Percentiles rank a stretch among this genome's conserved stretches.
Evolutionary conservation across 768 basidiomycete genomes (phyloP).

Genomic region (Termitomyces sp.): DNA sequence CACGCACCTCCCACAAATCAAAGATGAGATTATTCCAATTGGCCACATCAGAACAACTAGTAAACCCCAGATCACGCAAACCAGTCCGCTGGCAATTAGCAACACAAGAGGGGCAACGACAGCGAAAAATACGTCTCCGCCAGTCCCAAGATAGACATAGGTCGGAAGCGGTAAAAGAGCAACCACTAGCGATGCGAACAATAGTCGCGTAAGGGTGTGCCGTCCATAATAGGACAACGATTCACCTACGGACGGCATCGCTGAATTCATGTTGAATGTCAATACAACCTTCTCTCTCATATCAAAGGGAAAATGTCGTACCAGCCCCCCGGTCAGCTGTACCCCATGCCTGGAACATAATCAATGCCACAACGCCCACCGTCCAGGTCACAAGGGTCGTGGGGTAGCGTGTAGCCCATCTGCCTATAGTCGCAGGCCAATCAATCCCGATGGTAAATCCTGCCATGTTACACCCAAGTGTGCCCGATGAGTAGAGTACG

Average conservation of each 20-base stretch:
- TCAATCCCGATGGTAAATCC: constrained; percentile 56
- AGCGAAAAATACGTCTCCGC: constrained; percentile 42
- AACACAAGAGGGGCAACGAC: constrained; percentile 53
- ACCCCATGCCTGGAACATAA: constrained; percentile 52
- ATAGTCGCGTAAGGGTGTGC: constrained; percentile 33
- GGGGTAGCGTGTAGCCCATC: constrained; percentile 70
- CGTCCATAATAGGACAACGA: constrained; percentile 43
- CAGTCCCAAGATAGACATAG: constrained; percentile 54
- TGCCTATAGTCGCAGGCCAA: constrained; percentile 64
- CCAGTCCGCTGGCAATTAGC: constrained; percentile 59
- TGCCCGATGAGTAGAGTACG: constrained; percentile 53
- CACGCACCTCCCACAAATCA: constrained; percentile 32
- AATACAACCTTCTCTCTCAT: background rate
- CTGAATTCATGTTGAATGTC: constrained; percentile 19
- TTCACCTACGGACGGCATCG: constrained; percentile 41
- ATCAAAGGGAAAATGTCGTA: constrained; percentile 4
- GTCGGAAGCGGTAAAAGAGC: constrained; percentile 55
- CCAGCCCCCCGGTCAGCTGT: constrained; percentile 23
- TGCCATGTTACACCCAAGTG: constrained; percentile 39
- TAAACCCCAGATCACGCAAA: constrained; percentile 54
- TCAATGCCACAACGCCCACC: constrained; percentile 58
- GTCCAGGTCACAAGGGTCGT: constrained; percentile 70
- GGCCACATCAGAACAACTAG: constrained; percentile 45
- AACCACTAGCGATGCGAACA: constrained; percentile 36
- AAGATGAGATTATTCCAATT: constrained; percentile 25